These are phyloP conservation scores for Gossypium thurberi DNA, from an alignment of 345 rosid genomes.

Conservation along the genomic window DNA sequence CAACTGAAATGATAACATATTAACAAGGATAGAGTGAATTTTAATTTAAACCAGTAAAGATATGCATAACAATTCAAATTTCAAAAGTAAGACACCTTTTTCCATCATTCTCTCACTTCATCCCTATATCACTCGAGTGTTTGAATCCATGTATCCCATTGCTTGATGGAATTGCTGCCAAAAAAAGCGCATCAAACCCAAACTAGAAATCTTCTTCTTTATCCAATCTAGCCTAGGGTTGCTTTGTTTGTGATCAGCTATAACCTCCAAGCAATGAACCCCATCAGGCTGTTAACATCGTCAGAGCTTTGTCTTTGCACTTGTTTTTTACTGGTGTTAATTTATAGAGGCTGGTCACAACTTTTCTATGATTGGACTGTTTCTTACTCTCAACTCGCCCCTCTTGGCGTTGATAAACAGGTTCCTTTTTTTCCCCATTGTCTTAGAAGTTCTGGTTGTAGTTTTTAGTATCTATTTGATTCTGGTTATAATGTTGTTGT, in stretches of 20 bases:
- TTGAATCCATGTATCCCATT: background rate
- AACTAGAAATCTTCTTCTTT: background rate
- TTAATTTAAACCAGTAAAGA: background rate
- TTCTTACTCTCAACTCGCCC: constrained; percentile 33
- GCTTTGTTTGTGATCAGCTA: background rate
- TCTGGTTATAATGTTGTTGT: background rate
- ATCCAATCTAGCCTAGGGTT: background rate
- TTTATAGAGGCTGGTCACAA: constrained; percentile 19
- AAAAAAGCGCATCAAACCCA: background rate
- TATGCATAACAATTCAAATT: background rate
- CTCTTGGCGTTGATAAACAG: constrained; percentile 44
- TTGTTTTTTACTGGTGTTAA: background rate
- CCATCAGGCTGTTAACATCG: background rate
- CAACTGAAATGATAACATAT: no score
- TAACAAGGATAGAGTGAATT: no score
- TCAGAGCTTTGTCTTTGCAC: background rate
- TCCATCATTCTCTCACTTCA: background rate
- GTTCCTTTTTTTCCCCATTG: constrained; percentile 8
- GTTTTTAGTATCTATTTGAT: background rate
- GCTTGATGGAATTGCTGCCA: background rate
- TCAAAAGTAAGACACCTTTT: background rate
- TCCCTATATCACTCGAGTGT: background rate
- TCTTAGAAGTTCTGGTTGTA: background rate
- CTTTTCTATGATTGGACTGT: constrained; percentile 40
- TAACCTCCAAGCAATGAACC: background rate